Evolutionary conservation across 129 eudicot species (phyloP), one percentile per base, ranked within the genome.

Genomic region (Centaurea solstitialis): DNA sequence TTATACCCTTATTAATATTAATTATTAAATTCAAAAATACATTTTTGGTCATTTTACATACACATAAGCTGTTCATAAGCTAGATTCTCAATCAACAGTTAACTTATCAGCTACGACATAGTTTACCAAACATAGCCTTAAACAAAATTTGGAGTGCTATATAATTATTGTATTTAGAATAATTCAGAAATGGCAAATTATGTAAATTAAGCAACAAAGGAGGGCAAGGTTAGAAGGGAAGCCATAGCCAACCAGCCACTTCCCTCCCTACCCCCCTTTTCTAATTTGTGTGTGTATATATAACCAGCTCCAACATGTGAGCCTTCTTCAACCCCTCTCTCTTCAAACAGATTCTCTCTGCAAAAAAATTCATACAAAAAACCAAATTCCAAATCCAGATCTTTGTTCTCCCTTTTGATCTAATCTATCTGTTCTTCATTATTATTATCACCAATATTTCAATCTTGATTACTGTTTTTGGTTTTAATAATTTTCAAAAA

Each of bases 401-500:
- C 72, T 59, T 76, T 76, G 37, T 33, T 62, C 35, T 62, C 61
- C 71, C 13, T 35, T 13, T 76, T 13, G 61, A 22, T n/a, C n/a
- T n/a, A 2, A 26, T 26, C 30, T 26, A 76, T 62, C 80, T 76
- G 13, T 8, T 74, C 40, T n/a, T n/a, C n/a, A n/a, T n/a, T n/a
- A 45, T 24, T 47, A 13, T 24, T 47, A 13, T 40, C 47, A 13
- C 77, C 67, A n/a, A n/a, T n/a, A 12, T 74, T 24, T 45, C 17
- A 45, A 41, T 64, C 22, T 64, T 64, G 13, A 64, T 73, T 12
- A 70, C 74, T 70, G 9, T 70, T 70, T 70, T 35, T 70, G 24
- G 74, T n/a, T 26, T 26, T 20, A 3, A 35, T 28, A 70, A n/a
- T 70, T 70, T 70, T 37, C 24, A 80, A 77, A 82, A 80, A 93